phyloP scores from a whole-genome alignment of 768 basidiomycete genomes.

The Rhodotorula kratochvilovae region DNA sequence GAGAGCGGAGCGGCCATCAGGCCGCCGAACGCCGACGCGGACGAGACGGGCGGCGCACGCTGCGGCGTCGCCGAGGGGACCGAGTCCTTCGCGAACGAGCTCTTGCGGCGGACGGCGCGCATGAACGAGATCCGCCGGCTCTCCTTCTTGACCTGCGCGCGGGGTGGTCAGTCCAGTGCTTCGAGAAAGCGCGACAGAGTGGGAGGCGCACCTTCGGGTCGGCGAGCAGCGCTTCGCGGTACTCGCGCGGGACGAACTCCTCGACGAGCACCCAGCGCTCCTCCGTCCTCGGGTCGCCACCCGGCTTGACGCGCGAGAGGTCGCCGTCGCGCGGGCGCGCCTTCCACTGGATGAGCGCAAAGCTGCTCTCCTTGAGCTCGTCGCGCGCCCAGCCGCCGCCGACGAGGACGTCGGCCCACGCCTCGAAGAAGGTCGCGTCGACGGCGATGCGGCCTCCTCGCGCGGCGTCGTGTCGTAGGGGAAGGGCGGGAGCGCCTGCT shows the following conservation, averaged over 20 bases:
- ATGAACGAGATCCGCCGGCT: slow-evolving; percentile 41
- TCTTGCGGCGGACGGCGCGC: slow-evolving; percentile 34
- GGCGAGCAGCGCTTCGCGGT: slow-evolving; percentile 67
- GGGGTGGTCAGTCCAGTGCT: background rate
- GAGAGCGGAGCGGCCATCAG: background rate
- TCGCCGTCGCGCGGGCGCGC: slow-evolving; percentile 55
- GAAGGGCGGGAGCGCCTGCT: slow-evolving; percentile 63
- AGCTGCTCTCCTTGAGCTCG: slow-evolving; percentile 43
- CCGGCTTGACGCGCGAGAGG: slow-evolving; percentile 25
- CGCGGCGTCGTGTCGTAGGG: slow-evolving; percentile 90
- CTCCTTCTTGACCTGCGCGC: slow-evolving; percentile 29
- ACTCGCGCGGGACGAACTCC: slow-evolving; percentile 87
- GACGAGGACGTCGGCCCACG: slow-evolving; percentile 52
- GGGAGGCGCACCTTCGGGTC: slow-evolving; percentile 27
- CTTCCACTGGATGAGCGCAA: slow-evolving; percentile 75
- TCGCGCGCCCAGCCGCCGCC: slow-evolving; percentile 41
- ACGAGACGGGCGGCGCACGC: background rate
- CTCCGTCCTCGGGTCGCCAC: slow-evolving; percentile 65
- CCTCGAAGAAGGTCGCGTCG: slow-evolving; percentile 84
- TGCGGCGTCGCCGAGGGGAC: background rate
- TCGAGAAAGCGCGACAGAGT: background rate
- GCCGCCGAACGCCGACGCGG: background rate
- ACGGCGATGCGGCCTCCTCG: slow-evolving; percentile 53
- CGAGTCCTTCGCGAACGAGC: background rate
- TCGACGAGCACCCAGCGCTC: slow-evolving; percentile 77